phyloP scores from a whole-genome alignment of 306 rosid genomes.

The Neltuma alba region DNA sequence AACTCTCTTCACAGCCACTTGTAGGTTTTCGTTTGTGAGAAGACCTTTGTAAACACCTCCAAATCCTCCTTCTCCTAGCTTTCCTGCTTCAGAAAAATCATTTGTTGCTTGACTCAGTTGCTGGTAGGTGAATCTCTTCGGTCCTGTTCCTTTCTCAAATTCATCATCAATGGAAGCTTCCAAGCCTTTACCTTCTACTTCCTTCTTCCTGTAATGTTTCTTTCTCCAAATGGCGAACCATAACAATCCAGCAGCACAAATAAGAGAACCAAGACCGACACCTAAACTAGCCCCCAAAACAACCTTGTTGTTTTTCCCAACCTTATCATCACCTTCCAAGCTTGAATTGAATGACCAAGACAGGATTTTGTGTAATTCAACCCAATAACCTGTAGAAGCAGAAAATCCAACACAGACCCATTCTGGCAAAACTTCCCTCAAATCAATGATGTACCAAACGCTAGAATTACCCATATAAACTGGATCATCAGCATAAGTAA shows the following conservation, averaged over 20 bases:
- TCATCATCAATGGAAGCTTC: constrained; percentile 62
- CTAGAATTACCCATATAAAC: constrained; percentile 40
- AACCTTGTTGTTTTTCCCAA: constrained; percentile 7
- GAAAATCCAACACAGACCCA: constrained; percentile 69
- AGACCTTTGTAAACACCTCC: constrained; percentile 74
- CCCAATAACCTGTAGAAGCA: constrained; percentile 64
- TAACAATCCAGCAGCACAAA: constrained; percentile 44
- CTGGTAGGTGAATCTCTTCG: constrained; percentile 58
- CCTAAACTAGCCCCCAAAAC: constrained; percentile 40
- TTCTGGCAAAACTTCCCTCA: constrained; percentile 63
- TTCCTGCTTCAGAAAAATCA: constrained; percentile 52
- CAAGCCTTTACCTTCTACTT: not conserved
- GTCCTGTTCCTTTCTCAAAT: constrained; percentile 69
- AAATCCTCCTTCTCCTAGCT: constrained; percentile 82
- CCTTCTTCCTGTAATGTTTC: constrained; percentile 20
- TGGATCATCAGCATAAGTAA: constrained; percentile 57
- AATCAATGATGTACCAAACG: constrained; percentile 53
- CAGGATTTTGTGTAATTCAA: constrained; percentile 57
- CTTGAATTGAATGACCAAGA: constrained; percentile 80
- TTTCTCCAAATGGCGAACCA: constrained; percentile 54
- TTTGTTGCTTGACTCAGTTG: constrained; percentile 57
- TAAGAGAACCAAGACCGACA: constrained; percentile 42
- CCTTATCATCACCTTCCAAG: constrained; percentile 35
- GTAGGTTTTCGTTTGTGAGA: constrained; percentile 39
- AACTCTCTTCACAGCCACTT: constrained; percentile 74